phyloP scores from a whole-genome alignment of 2,329 filamentous ascomycete species.

The Alternaria longipes region DNA sequence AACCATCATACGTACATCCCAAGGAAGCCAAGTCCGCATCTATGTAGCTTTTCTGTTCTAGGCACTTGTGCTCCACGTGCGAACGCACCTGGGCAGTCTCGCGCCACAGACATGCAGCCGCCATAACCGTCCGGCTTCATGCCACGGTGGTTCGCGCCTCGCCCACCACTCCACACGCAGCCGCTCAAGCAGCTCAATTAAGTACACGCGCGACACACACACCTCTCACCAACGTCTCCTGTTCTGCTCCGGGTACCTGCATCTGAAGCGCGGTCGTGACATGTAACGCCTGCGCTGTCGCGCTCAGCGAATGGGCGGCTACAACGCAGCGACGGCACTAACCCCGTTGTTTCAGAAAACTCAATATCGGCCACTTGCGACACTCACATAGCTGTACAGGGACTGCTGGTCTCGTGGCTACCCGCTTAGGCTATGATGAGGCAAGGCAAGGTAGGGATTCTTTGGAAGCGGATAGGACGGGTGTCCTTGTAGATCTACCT shows the following conservation, averaged over 20 bases:
- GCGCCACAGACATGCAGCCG: constrained; percentile 1
- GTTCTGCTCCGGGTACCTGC: constrained; percentile 25
- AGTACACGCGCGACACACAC: constrained; percentile 21
- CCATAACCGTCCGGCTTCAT: constrained; percentile 5
- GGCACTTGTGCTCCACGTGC: constrained; percentile 9
- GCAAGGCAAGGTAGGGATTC: background rate
- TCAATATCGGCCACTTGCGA: constrained; percentile 28
- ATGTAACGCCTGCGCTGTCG: constrained; percentile 18
- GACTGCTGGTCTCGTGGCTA: constrained; percentile 20
- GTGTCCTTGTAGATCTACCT: constrained; percentile 34
- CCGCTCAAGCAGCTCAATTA: constrained; percentile 15
- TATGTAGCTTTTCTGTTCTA: background rate
- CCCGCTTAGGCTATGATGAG: background rate
- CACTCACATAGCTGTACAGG: constrained; percentile 21
- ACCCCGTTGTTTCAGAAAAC: constrained; percentile 35
- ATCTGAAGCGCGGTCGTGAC: constrained; percentile 36
- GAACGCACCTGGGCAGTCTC: constrained; percentile 8
- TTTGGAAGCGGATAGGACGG: constrained; percentile 3
- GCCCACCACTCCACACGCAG: constrained; percentile 12
- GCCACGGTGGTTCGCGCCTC: background rate
- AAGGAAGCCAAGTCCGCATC: constrained; percentile 5
- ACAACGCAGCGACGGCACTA: constrained; percentile 13
- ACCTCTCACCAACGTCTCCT: constrained; percentile 17
- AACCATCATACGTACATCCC: background rate
- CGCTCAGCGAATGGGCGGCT: constrained; percentile 24